Conservation (phyloP, 1,139 yeast species). For the Geotrichum bryndzae region DNA sequence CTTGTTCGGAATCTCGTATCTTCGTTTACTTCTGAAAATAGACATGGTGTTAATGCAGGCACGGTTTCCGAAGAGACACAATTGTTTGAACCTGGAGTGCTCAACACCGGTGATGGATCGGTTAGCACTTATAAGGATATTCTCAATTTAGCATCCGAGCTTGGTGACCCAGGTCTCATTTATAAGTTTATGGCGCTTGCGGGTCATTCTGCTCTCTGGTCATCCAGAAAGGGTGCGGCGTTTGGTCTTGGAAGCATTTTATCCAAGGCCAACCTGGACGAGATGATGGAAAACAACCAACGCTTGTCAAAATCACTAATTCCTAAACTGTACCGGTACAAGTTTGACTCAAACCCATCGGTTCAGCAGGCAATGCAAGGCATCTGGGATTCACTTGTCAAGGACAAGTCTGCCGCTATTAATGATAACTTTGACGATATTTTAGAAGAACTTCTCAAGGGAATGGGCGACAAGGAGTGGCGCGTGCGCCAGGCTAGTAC, state of each 20-base stretch:
- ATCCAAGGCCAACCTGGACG: constrained; percentile 69
- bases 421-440: constrained; percentile 51
- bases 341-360: constrained; percentile 72
- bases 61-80: constrained; percentile 73
- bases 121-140: constrained; percentile 80
- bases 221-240: constrained; percentile 88
- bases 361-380: constrained; percentile 82
- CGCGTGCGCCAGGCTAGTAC: constrained; percentile 88
- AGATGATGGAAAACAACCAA: constrained; percentile 51
- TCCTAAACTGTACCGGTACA: constrained; percentile 77
- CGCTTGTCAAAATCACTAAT: constrained; percentile 55
- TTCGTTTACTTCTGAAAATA: constrained; percentile 67
- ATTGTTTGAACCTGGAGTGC: constrained; percentile 73
- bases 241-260: constrained; percentile 84
- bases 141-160: constrained; percentile 79
- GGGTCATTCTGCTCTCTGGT: constrained; percentile 82
- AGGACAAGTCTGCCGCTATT: constrained; percentile 54
- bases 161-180: constrained; percentile 90
- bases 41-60: constrained; percentile 57
- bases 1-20: constrained; percentile 68
- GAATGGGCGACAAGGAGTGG: constrained; percentile 88
- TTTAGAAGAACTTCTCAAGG: constrained; percentile 54
- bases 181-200: constrained; percentile 93
- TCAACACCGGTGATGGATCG: constrained; percentile 78
- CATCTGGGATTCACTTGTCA: constrained; percentile 74